Conservation (phyloP, 192 early-diverging fungal genomes). For the Coemansia sp. region DNA sequence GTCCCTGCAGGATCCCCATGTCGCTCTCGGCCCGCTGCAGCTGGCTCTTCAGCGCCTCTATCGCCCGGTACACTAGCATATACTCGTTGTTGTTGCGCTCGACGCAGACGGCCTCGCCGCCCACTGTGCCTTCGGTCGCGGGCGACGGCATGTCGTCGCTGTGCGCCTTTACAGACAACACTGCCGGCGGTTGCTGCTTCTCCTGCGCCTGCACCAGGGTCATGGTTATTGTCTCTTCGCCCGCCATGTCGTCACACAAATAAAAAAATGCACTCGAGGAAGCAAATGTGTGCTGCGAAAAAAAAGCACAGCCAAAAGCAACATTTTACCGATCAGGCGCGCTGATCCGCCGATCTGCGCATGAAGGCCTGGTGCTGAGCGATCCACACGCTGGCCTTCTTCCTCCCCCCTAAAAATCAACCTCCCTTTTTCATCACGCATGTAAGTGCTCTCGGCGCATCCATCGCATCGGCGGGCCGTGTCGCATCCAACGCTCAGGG, state of each 20-base stretch:
- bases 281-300: background rate
- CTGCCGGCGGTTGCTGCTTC: background rate
- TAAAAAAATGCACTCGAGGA: background rate
- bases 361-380: too few species aligned
- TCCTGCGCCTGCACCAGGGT: background rate
- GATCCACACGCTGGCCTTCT: too few species aligned
- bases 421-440: background rate
- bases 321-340: background rate
- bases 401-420: background rate
- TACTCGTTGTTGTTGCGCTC: conserved; percentile 45
- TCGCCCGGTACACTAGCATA: conserved; percentile 36
- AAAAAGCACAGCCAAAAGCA: background rate
- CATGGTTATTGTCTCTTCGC: conserved; percentile 3
- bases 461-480: background rate
- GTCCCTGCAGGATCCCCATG: conserved; percentile 20
- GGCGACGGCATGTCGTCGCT: conserved; percentile 3
- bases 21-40: conserved; percentile 36
- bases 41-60: conserved; percentile 40
- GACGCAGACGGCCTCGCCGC: conserved; percentile 1
- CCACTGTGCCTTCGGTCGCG: conserved; percentile 1
- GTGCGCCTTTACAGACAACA: background rate
- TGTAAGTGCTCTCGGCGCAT: background rate
- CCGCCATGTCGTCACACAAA: conserved; percentile 1
- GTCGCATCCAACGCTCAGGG: conserved; percentile 12
- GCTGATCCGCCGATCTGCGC: too few species aligned